A percentile compares a stretch with the other conserved stretches of the same genome.
These are phyloP conservation scores for Albugo laibachii DNA, from an alignment of 352 stramenopile species.

Conservation along the genomic window DNA sequence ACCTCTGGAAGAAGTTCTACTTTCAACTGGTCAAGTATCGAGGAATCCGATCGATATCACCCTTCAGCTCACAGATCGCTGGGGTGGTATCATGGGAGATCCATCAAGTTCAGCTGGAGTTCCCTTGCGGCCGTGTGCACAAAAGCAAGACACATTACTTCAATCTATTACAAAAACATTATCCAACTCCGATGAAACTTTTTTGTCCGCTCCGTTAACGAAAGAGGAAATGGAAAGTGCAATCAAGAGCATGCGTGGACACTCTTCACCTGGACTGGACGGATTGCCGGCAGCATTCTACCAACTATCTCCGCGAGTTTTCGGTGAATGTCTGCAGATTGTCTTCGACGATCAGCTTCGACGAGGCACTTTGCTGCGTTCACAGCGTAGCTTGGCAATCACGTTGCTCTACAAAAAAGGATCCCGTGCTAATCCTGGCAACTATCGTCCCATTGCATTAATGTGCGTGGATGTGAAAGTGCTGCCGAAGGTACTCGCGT, in stretches of 20 bases:
- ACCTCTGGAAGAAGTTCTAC: slow-evolving; percentile 2
- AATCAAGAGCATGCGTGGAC: background rate
- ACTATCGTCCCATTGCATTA: slow-evolving; percentile 1
- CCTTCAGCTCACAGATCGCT: slow-evolving; percentile 2
- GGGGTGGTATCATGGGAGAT: slow-evolving; percentile 4
- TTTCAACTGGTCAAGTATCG: background rate
- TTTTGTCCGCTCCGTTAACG: background rate
- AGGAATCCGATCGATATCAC: slow-evolving; percentile 3
- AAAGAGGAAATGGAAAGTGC: background rate
- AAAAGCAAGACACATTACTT: background rate
- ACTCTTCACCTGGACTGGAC: background rate
- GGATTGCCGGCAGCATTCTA: slow-evolving; percentile 11
- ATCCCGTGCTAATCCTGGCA: background rate
- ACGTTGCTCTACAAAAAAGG: slow-evolving; percentile 9
- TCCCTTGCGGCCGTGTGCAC: background rate
- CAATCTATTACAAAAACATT: background rate
- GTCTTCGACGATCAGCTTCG: slow-evolving; percentile 9
- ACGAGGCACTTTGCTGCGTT: slow-evolving; percentile 6
- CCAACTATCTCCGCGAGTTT: slow-evolving; percentile 7
- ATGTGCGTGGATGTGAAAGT: slow-evolving; percentile 12
- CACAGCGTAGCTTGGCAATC: slow-evolving; percentile 7
- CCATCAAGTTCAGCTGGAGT: background rate
- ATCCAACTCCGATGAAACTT: background rate
- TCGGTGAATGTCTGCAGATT: slow-evolving; percentile 8
- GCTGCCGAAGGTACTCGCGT: slow-evolving; percentile 4